phyloP scores from a whole-genome alignment of 768 basidiomycete species.

The Lactifluus pinguis region DNA sequence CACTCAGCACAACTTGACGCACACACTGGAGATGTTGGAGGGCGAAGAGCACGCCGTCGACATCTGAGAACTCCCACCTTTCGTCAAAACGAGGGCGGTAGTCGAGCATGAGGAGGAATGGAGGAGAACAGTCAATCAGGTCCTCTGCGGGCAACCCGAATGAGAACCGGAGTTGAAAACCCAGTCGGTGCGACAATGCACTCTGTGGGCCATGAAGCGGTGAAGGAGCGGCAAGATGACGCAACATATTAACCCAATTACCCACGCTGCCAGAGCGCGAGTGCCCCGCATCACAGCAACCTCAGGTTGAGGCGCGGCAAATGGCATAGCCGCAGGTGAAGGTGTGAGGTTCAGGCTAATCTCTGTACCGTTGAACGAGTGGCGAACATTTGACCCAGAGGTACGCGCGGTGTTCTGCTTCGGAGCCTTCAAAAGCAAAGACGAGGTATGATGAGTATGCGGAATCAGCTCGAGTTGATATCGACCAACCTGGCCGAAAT shows the following conservation, averaged over 20 bases:
- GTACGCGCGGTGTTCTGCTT: slow-evolving; percentile 38
- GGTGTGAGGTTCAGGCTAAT: slow-evolving; percentile 48
- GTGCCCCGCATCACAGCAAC: slow-evolving; percentile 48
- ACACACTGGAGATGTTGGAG: not conserved
- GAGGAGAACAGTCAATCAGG: not conserved
- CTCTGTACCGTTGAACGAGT: slow-evolving; percentile 72
- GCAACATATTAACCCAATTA: slow-evolving; percentile 62
- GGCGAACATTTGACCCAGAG: slow-evolving; percentile 41
- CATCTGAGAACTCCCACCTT: not conserved
- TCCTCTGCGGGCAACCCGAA: not conserved
- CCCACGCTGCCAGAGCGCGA: slow-evolving; percentile 73
- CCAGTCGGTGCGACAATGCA: slow-evolving; percentile 20
- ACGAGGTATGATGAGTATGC: slow-evolving; percentile 4
- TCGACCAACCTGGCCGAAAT: slow-evolving; percentile 52
- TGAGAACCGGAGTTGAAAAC: not conserved
- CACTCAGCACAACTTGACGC: not conserved
- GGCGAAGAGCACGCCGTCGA: not conserved
- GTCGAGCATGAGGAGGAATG: not conserved
- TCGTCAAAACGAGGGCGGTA: not conserved
- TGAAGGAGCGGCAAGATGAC: slow-evolving; percentile 41
- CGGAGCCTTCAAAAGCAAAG: slow-evolving; percentile 22
- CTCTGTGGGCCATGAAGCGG: slow-evolving; percentile 41
- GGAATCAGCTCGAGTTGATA: not conserved
- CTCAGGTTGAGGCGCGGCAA: slow-evolving; percentile 29
- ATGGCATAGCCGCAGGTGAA: slow-evolving; percentile 43